phyloP scores from a whole-genome alignment of 192 early-diverging fungal species.

The Oehlia diaphana region DNA sequence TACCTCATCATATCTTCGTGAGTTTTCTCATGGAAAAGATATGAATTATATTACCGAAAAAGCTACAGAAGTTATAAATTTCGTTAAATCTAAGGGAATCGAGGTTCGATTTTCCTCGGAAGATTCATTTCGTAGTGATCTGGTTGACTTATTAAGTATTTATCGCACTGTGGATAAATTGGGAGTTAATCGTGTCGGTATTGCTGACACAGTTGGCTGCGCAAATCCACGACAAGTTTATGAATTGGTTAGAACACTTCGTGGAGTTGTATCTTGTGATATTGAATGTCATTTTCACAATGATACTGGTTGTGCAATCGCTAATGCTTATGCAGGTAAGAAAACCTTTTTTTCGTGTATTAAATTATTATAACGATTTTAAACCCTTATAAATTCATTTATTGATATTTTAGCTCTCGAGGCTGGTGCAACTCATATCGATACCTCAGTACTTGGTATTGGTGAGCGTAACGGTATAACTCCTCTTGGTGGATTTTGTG shows the following conservation, averaged over 20 bases:
- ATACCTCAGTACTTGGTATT: constrained; percentile 97
- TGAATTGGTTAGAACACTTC: constrained; percentile 93
- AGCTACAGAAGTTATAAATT: constrained; percentile 95
- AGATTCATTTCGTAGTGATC: constrained; percentile 96
- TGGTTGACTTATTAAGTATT: constrained; percentile 94
- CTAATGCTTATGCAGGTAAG: constrained; percentile 88
- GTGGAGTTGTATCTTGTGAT: constrained; percentile 94
- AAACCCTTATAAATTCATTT: constrained; percentile 22
- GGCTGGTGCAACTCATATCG: constrained; percentile 97
- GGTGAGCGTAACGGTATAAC: constrained; percentile 99
- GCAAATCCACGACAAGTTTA: constrained; percentile 98
- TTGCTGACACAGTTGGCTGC: constrained; percentile 99
- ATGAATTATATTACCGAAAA: constrained; percentile 97
- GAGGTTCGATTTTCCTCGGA: constrained; percentile 98
- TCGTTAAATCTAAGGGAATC: constrained; percentile 92
- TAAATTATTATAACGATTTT: no score
- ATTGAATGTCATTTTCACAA: constrained; percentile 99
- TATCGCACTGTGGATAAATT: constrained; percentile 98
- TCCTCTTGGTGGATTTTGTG: constrained; percentile 90
- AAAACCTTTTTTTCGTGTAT: neutral
- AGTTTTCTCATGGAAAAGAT: constrained; percentile 99
- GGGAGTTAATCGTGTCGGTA: constrained; percentile 97
- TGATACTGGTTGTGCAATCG: constrained; percentile 99
- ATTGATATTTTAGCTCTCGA: constrained; percentile 67
- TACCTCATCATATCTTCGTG: constrained; percentile 91